Percentiles rank a stretch among this genome's conserved stretches.
phyloP scores from a whole-genome alignment of 306 rosid species.

The Castanea sativa region DNA sequence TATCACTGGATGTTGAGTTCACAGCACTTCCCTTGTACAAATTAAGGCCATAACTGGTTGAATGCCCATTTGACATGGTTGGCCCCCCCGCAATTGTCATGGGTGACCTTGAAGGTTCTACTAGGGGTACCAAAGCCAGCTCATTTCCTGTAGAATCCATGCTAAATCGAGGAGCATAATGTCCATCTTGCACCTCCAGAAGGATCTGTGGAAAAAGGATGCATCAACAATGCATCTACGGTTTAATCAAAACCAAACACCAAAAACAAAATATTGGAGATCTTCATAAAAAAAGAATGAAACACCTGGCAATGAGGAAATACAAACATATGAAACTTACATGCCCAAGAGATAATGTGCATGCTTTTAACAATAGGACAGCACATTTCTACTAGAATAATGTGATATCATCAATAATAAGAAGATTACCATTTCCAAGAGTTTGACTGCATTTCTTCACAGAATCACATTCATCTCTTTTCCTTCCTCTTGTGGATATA shows the following conservation, averaged over 20 bases:
- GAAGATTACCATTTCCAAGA: background rate
- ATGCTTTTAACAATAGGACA: background rate
- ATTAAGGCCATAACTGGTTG: slow-evolving; percentile 53
- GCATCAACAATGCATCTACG: slow-evolving; percentile 25
- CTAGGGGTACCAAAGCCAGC: slow-evolving; percentile 84
- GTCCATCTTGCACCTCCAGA: slow-evolving; percentile 57
- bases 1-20: slow-evolving; percentile 52
- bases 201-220: slow-evolving; percentile 66
- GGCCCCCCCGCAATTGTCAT: slow-evolving; percentile 95
- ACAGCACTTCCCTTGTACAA: slow-evolving; percentile 55
- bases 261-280: slow-evolving; percentile 13
- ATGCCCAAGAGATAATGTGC: background rate
- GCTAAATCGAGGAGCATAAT: slow-evolving; percentile 36
- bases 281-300: background rate
- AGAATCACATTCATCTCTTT: background rate
- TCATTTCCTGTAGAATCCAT: slow-evolving; percentile 80
- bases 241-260: slow-evolving; percentile 17
- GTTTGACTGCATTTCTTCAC: background rate
- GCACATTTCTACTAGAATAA: background rate
- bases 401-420: background rate
- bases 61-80: slow-evolving; percentile 80
- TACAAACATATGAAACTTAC: background rate
- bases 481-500: background rate
- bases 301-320: background rate
- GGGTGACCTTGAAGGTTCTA: slow-evolving; percentile 85